Conservation (phyloP, 31 red algal genomes). For the Endocladia muricata region DNA sequence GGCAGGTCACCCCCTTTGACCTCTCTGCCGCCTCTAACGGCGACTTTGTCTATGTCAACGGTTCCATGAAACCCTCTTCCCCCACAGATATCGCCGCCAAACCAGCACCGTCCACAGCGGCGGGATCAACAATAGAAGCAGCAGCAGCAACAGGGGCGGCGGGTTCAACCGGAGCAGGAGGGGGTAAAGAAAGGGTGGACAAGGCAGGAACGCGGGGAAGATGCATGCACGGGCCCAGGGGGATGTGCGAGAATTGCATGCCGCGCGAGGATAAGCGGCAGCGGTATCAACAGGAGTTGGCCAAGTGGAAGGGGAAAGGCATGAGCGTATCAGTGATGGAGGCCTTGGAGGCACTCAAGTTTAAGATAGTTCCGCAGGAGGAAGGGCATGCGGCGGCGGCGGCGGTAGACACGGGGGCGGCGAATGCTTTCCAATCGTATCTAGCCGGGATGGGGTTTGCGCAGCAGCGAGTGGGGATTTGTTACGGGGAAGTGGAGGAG, state of each 20-base stretch:
- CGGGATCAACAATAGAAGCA: not conserved
- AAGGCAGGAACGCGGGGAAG: not conserved
- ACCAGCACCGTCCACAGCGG: slow-evolving; percentile 2
- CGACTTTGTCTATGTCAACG: slow-evolving; percentile 73
- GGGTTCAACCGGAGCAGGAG: not conserved
- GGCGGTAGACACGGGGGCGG: slow-evolving; percentile 61
- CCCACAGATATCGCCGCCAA: slow-evolving; percentile 5
- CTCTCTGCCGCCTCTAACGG: slow-evolving; percentile 47
- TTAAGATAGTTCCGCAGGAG: slow-evolving; percentile 68
- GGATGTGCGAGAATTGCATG: slow-evolving; percentile 90
- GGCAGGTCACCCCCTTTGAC: slow-evolving; percentile 40
- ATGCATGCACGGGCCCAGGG: slow-evolving; percentile 75
- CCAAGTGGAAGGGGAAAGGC: slow-evolving; percentile 61
- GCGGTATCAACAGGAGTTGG: slow-evolving; percentile 61
- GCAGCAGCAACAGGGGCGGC: not conserved
- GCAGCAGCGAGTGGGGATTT: slow-evolving; percentile 93
- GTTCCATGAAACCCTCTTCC: not conserved
- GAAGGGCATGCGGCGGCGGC: slow-evolving; percentile 49
- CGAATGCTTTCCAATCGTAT: slow-evolving; percentile 84
- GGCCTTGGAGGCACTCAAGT: slow-evolving; percentile 88
- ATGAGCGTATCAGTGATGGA: slow-evolving; percentile 83
- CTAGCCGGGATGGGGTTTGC: slow-evolving; percentile 67
- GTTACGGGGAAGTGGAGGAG: slow-evolving; percentile 73
- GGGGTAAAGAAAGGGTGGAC: not conserved
- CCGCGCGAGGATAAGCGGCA: slow-evolving; percentile 79